A percentile compares a stretch with the other conserved stretches of the same genome.
phyloP scores from a whole-genome alignment of 1,284 basidiomycete species.

The Trichosporon faecale region DNA sequence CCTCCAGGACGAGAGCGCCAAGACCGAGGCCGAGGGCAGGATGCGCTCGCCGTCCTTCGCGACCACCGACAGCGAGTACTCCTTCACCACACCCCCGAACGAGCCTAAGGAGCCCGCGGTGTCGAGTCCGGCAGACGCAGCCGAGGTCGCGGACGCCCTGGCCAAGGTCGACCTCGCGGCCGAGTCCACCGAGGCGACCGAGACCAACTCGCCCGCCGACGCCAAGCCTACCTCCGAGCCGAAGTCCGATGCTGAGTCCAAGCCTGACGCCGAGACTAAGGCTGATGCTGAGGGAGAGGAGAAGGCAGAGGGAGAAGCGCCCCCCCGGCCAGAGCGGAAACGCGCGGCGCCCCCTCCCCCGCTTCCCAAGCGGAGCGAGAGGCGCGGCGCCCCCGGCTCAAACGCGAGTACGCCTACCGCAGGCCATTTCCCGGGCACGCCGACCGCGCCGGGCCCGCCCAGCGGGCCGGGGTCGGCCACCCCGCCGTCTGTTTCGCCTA shows the following conservation, averaged over 20 bases:
- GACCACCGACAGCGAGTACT: slow-evolving; percentile 8
- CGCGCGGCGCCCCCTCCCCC: neutral
- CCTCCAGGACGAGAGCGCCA: neutral
- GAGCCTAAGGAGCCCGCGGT: slow-evolving; percentile 7
- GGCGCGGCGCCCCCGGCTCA: neutral
- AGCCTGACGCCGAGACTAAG: neutral
- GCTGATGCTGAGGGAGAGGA: neutral
- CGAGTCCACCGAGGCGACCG: slow-evolving; percentile 4
- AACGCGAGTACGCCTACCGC: neutral
- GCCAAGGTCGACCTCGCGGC: neutral
- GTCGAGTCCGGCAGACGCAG: neutral
- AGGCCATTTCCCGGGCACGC: neutral
- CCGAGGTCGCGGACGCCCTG: neutral
- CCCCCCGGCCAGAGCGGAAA: neutral
- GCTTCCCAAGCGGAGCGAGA: slow-evolving; percentile 1
- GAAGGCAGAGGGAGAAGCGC: no score
- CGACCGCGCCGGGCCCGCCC: neutral
- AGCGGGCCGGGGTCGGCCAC: neutral
- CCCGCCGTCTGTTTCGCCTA: neutral
- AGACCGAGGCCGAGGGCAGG: neutral
- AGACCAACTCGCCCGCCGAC: neutral
- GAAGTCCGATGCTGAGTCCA: neutral
- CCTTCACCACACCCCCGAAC: slow-evolving; percentile 17
- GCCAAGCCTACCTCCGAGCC: neutral
- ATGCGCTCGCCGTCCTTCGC: slow-evolving; percentile 13